Conservation (phyloP, 2,329 filamentous ascomycete species). For the Diaporthe velutina region DNA sequence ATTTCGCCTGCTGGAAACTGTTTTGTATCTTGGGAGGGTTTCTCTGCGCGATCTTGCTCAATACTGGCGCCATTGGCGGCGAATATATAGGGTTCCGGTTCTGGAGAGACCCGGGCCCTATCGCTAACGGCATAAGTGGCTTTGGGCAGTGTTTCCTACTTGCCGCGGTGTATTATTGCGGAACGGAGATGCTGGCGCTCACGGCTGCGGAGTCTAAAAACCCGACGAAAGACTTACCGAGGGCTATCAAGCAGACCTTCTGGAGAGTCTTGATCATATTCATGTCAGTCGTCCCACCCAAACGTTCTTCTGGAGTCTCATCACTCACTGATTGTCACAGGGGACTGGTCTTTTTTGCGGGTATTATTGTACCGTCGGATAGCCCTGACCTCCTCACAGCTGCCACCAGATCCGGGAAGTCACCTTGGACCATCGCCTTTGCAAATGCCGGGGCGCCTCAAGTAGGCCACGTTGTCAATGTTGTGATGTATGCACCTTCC, state of each 20-base stretch:
- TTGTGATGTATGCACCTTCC: conserved; percentile 44
- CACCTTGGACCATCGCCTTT: conserved; percentile 49
- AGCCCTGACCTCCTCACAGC: conserved; percentile 50
- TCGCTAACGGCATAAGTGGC: conserved; percentile 51
- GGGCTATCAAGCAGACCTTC: conserved; percentile 48
- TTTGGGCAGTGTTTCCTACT: conserved; percentile 52
- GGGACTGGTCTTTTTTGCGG: conserved; percentile 50
- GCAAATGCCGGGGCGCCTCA: conserved; percentile 47
- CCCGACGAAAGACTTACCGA: conserved; percentile 48
- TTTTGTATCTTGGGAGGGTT: conserved; percentile 49
- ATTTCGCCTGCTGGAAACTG: conserved; percentile 50
- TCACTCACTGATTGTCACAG: conserved; percentile 20
- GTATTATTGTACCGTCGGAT: conserved; percentile 51
- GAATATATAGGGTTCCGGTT: conserved; percentile 52
- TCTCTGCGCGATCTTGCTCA: conserved; percentile 50
- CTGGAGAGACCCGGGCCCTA: conserved; percentile 50
- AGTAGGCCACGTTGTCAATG: conserved; percentile 48
- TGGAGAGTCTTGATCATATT: conserved; percentile 50
- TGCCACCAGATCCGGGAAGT: conserved; percentile 47
- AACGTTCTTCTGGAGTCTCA: no score
- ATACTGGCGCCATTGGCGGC: conserved; percentile 51
- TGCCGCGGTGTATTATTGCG: conserved; percentile 52
- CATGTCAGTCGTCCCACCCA: conserved; percentile 1
- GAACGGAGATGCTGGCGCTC: conserved; percentile 53
- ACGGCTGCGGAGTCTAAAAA: conserved; percentile 51